A percentile compares a stretch with the other conserved stretches of the same genome.
These are phyloP conservation scores for Rhodotorula toruloides DNA, from an alignment of 768 basidiomycete genomes.

Conservation along the genomic window DNA sequence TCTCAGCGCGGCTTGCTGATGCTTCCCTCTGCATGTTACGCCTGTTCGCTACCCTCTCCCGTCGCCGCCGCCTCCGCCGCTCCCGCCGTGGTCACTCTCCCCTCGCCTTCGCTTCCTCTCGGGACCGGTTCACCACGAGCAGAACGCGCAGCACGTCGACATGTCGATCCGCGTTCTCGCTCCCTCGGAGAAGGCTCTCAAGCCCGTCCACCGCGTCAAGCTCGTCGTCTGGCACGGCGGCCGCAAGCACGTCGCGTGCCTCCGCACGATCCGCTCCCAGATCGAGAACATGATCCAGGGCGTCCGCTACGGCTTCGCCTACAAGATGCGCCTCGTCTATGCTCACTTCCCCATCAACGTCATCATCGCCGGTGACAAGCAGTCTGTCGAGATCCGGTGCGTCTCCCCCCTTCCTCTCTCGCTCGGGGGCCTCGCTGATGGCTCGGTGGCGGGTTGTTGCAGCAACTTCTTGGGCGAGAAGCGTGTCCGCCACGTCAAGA, in stretches of 20 bases:
- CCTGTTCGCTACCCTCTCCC: background rate
- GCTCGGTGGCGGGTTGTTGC: background rate
- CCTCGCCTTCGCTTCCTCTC: background rate
- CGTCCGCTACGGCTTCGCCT: slow-evolving; percentile 97
- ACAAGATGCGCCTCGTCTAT: slow-evolving; percentile 99
- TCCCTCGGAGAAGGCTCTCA: slow-evolving; percentile 56
- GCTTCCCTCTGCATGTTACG: background rate
- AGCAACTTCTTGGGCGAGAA: slow-evolving; percentile 50
- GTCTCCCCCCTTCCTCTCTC: slow-evolving; percentile 45
- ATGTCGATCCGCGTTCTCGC: slow-evolving; percentile 64
- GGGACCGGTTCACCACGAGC: background rate
- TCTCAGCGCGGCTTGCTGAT: background rate
- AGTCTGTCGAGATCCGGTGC: slow-evolving; percentile 82
- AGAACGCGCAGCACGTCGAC: slow-evolving; percentile 80
- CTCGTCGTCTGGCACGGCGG: slow-evolving; percentile 97
- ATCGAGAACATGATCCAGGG: slow-evolving; percentile 98
- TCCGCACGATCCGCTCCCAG: slow-evolving; percentile 88
- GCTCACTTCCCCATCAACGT: slow-evolving; percentile 99
- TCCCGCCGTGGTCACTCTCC: background rate
- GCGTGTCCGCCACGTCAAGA: slow-evolving; percentile 85
- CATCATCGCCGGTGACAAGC: slow-evolving; percentile 65
- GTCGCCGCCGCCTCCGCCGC: background rate
- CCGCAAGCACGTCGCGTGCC: slow-evolving; percentile 96
- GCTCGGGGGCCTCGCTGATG: background rate
- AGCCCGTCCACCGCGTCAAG: slow-evolving; percentile 59